Percentiles rank a stretch among this genome's conserved stretches.
phyloP scores from a whole-genome alignment of 805 yeast species.

The Yamadazyma akitaensis region DNA sequence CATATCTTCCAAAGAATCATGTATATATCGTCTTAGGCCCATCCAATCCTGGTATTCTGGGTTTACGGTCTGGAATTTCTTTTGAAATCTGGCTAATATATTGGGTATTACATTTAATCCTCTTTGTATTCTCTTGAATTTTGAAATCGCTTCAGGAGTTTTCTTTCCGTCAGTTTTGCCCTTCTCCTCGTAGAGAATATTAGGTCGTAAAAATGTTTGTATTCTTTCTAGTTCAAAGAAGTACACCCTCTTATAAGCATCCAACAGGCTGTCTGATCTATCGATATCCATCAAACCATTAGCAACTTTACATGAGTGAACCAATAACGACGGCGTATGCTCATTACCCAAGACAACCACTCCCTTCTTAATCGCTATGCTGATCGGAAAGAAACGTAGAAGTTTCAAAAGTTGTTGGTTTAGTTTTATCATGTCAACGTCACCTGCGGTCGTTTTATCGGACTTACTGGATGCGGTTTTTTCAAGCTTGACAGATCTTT shows the following conservation, averaged over 20 bases:
- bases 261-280: slow-evolving; percentile 45
- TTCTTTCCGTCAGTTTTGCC: slow-evolving; percentile 3
- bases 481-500: background rate
- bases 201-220: slow-evolving; percentile 64
- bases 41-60: slow-evolving; percentile 50
- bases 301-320: slow-evolving; percentile 55
- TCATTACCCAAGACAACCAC: slow-evolving; percentile 79
- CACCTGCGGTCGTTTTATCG: background rate
- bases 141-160: slow-evolving; percentile 1
- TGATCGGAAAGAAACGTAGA: slow-evolving; percentile 56
- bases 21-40: slow-evolving; percentile 72
- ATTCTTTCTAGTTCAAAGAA: slow-evolving; percentile 49
- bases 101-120: slow-evolving; percentile 6
- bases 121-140: slow-evolving; percentile 8
- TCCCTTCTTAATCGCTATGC: slow-evolving; percentile 57
- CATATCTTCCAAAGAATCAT: slow-evolving; percentile 28
- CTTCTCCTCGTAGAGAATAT: slow-evolving; percentile 53
- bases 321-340: slow-evolving; percentile 68
- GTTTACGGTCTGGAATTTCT: slow-evolving; percentile 1
- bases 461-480: background rate
- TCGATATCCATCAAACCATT: slow-evolving; percentile 57
- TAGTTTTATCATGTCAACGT: background rate
- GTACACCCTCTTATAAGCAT: slow-evolving; percentile 49
- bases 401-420: slow-evolving; percentile 15
- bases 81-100: slow-evolving; percentile 1